A percentile compares a stretch with the other conserved stretches of the same genome.
phyloP scores from a whole-genome alignment of 2,329 filamentous ascomycete species.

The Xylaria sp. region DNA sequence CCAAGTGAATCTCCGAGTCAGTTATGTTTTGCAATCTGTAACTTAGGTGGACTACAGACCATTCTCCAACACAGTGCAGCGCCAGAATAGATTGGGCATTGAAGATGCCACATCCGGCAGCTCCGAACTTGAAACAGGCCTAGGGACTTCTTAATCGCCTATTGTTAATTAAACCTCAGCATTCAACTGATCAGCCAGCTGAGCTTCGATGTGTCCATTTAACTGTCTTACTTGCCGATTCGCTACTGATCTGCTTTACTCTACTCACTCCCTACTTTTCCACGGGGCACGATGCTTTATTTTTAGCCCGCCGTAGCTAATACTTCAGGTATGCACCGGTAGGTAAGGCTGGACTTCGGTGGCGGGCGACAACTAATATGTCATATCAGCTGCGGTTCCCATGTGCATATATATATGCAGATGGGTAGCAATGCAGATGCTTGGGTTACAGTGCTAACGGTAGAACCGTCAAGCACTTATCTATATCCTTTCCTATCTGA shows the following conservation, averaged over 20 bases:
- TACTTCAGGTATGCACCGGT: not conserved
- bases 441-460: constrained; percentile 27
- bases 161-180: constrained; percentile 2
- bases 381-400: constrained; percentile 24
- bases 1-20: constrained; percentile 8
- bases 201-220: not conserved
- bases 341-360: constrained; percentile 14
- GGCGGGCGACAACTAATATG: not conserved
- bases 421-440: constrained; percentile 22
- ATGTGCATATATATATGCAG: constrained; percentile 16
- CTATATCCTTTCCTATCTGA: constrained; percentile 1
- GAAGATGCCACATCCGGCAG: constrained; percentile 23
- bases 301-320: constrained; percentile 6
- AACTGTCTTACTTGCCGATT: not conserved
- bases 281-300: constrained; percentile 2
- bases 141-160: not conserved
- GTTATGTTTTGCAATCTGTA: constrained; percentile 3
- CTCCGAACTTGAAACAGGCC: constrained; percentile 11
- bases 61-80: not conserved
- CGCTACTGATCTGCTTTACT: not conserved
- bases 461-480: constrained; percentile 28
- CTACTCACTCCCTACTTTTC: not conserved
- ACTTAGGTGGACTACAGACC: not conserved
- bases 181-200: not conserved
- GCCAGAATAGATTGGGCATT: not conserved